Evolutionary conservation across 2,329 filamentous ascomycete species (phyloP).

Genomic region (Trichophyton mentagrophytes): DNA sequence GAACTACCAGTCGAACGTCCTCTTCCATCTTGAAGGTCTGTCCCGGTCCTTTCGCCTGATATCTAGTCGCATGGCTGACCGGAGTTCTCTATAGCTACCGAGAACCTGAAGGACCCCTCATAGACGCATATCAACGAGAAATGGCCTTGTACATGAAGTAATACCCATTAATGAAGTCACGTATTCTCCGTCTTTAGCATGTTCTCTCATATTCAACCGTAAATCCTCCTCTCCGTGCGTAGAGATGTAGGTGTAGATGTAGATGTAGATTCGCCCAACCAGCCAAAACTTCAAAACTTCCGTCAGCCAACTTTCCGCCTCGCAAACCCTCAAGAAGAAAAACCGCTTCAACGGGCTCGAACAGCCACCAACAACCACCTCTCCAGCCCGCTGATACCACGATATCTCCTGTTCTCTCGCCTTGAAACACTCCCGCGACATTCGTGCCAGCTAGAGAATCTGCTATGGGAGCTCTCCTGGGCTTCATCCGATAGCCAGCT

Average conservation of each 20-base stretch:
- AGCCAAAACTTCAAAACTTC: not conserved
- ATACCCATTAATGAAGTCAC: not conserved
- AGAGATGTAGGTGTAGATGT: not conserved
- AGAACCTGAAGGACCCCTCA: conserved; percentile 10
- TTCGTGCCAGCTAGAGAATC: not conserved
- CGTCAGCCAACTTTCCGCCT: not conserved
- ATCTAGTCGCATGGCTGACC: not conserved
- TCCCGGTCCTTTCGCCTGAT: not conserved
- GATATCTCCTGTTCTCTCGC: not conserved
- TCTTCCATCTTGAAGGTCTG: conserved; percentile 91
- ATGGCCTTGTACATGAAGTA: not conserved
- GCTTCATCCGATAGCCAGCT: not conserved
- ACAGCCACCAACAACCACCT: not conserved
- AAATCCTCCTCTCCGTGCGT: too few species aligned
- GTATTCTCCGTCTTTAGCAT: not conserved
- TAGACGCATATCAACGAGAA: not conserved
- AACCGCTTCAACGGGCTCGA: not conserved
- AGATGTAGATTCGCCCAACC: not conserved
- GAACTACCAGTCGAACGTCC: conserved; percentile 95
- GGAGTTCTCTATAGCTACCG: conserved; percentile 5
- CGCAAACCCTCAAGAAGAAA: not conserved
- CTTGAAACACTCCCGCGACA: not conserved
- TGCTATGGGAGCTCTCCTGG: not conserved
- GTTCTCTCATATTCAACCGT: not conserved
- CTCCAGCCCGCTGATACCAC: not conserved